Evolutionary conservation across 2,329 filamentous ascomycete genomes (phyloP).

Genomic region (Teratosphaeria pseudoeucalypti): DNA sequence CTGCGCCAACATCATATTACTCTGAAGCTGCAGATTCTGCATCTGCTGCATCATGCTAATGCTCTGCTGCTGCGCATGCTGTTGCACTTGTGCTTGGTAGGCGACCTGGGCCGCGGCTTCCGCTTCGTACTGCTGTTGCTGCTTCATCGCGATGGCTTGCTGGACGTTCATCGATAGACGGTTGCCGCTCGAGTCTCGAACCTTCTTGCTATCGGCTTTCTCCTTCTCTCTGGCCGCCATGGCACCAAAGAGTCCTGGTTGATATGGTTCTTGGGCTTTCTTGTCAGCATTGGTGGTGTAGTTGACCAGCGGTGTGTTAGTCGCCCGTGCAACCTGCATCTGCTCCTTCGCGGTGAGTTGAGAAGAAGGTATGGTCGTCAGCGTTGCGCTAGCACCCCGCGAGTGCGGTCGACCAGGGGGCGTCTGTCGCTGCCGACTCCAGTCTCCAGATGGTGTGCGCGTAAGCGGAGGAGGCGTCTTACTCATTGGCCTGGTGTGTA

Average conservation of each 20-base stretch:
- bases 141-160: slow-evolving; percentile 49
- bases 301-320: slow-evolving; percentile 64
- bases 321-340: slow-evolving; percentile 75
- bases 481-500: slow-evolving; percentile 14
- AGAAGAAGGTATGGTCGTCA: slow-evolving; percentile 36
- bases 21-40: slow-evolving; percentile 5
- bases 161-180: slow-evolving; percentile 56
- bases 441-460: slow-evolving; percentile 36
- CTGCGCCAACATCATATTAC: slow-evolving; percentile 2
- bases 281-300: slow-evolving; percentile 43
- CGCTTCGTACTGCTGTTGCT: slow-evolving; percentile 39
- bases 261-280: slow-evolving; percentile 28
- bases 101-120: slow-evolving; percentile 27
- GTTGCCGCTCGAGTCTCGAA: slow-evolving; percentile 40
- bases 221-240: slow-evolving; percentile 74
- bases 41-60: slow-evolving; percentile 18
- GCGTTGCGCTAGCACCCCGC: slow-evolving; percentile 18
- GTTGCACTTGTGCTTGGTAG: slow-evolving; percentile 9
- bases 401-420: slow-evolving; percentile 23
- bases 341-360: slow-evolving; percentile 79
- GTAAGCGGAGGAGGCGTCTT: slow-evolving; percentile 33
- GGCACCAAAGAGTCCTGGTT: slow-evolving; percentile 56
- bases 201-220: slow-evolving; percentile 53
- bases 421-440: slow-evolving; percentile 22
- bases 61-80: slow-evolving; percentile 18